These are phyloP conservation scores for Diaporthe sp. DNA, from an alignment of 2,329 filamentous ascomycete species.

Conservation along the genomic window DNA sequence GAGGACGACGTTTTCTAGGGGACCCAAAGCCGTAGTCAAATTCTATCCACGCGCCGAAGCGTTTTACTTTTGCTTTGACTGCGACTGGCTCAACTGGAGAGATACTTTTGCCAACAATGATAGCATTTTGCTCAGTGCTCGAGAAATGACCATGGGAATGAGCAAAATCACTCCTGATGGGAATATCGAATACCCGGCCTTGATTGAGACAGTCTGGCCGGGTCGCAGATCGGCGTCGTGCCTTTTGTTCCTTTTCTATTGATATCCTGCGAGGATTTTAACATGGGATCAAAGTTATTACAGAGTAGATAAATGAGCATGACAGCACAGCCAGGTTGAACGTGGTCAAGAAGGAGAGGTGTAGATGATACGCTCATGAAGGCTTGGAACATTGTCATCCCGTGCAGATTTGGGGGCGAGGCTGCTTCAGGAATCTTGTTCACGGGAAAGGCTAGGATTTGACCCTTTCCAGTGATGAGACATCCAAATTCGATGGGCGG, in stretches of 20 bases:
- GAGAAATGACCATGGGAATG: not conserved
- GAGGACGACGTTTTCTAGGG: conserved; percentile 31
- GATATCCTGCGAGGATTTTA: not conserved
- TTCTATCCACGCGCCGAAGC: too few relatives aligned
- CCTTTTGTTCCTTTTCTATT: not conserved
- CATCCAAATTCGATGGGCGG: not conserved
- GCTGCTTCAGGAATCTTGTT: not conserved
- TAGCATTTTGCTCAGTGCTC: not conserved
- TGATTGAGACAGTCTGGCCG: too few relatives aligned
- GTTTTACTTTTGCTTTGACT: not conserved
- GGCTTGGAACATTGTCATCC: not conserved
- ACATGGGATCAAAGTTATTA: not conserved
- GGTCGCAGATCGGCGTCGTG: too few relatives aligned
- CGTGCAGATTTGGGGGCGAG: not conserved
- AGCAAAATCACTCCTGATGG: not conserved
- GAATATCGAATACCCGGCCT: too few relatives aligned
- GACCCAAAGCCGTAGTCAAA: fast-evolving
- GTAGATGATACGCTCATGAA: not conserved
- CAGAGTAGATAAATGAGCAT: not conserved
- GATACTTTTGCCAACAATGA: too few relatives aligned
- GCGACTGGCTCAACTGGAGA: not conserved
- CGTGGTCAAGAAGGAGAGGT: not conserved
- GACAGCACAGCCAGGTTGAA: not conserved
- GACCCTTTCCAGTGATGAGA: not conserved
- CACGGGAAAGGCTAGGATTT: not conserved